Evolutionary conservation across 1,284 basidiomycete species (phyloP).

Genomic region (Earliella scabrosa): DNA sequence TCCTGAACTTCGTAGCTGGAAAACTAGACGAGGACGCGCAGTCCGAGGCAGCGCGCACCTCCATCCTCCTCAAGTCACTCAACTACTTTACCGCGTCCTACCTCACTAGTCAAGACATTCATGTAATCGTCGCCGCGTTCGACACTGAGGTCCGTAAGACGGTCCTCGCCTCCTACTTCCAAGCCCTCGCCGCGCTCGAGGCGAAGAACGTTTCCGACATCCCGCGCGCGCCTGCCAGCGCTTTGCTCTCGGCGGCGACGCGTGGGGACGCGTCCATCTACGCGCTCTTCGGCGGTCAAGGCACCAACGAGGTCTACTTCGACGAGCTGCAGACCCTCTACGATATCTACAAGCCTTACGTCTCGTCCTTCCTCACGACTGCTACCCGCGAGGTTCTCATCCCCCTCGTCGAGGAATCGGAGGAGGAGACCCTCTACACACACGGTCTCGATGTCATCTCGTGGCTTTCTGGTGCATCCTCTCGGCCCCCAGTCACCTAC

Average conservation of each 20-base stretch:
- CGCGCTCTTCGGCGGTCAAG: constrained; percentile 98
- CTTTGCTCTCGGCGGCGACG: constrained; percentile 75
- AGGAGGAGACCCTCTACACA: constrained; percentile 72
- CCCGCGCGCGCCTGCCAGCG: constrained; percentile 69
- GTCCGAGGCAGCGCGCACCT: constrained; percentile 59
- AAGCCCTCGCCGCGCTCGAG: constrained; percentile 77
- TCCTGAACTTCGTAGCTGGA: constrained; percentile 75
- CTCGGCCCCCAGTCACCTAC: constrained; percentile 85
- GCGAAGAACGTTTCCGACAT: constrained; percentile 60
- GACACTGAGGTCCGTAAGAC: constrained; percentile 78
- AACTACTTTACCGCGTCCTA: constrained; percentile 81
- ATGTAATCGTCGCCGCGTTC: constrained; percentile 79
- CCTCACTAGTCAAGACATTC: constrained; percentile 77
- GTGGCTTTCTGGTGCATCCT: constrained; percentile 79
- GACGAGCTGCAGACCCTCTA: constrained; percentile 93
- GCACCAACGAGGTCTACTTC: constrained; percentile 98
- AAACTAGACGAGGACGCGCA: constrained; percentile 59
- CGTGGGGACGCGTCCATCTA: constrained; percentile 82
- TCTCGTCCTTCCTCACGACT: constrained; percentile 70
- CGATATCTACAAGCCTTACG: constrained; percentile 89
- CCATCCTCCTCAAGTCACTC: constrained; percentile 75
- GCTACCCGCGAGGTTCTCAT: constrained; percentile 73
- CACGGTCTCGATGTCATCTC: constrained; percentile 83
- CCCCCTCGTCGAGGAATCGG: constrained; percentile 71
- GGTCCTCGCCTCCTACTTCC: constrained; percentile 84